These are phyloP conservation scores for Russula virescens DNA, from an alignment of 768 basidiomycete genomes.

Conservation along the genomic window DNA sequence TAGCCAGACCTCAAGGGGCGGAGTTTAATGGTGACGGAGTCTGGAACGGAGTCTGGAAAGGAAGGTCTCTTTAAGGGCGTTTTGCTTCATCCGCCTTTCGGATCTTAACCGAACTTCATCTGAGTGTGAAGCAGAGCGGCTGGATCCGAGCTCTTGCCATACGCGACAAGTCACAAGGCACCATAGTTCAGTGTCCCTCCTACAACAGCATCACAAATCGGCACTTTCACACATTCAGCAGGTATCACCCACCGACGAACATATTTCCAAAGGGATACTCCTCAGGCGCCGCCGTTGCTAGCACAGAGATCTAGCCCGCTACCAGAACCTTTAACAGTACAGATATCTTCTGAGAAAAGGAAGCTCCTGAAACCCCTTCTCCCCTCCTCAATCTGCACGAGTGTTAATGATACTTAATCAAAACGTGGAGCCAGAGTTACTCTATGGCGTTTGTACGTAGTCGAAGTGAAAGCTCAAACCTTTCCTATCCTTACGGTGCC, in stretches of 20 bases:
- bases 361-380: neutral
- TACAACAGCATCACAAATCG: neutral
- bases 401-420: conserved; percentile 16
- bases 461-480: neutral
- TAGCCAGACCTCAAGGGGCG: no score
- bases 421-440: conserved; percentile 53
- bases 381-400: neutral
- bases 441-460: conserved; percentile 36
- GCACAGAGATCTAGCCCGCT: conserved; percentile 8
- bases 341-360: conserved; percentile 8
- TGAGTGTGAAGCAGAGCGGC: no score
- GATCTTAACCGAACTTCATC: no score
- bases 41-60: no score
- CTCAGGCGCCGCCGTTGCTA: neutral
- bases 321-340: neutral
- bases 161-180: no score
- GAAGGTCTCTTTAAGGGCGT: no score
- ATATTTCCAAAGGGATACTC: neutral
- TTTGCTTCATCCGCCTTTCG: no score
- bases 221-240: neutral
- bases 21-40: no score
- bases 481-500: neutral
- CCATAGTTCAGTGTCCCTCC: neutral
- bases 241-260: neutral
- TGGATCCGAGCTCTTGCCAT: no score